Conservation (phyloP, 768 basidiomycete genomes). For the Exidia glandulosa region DNA sequence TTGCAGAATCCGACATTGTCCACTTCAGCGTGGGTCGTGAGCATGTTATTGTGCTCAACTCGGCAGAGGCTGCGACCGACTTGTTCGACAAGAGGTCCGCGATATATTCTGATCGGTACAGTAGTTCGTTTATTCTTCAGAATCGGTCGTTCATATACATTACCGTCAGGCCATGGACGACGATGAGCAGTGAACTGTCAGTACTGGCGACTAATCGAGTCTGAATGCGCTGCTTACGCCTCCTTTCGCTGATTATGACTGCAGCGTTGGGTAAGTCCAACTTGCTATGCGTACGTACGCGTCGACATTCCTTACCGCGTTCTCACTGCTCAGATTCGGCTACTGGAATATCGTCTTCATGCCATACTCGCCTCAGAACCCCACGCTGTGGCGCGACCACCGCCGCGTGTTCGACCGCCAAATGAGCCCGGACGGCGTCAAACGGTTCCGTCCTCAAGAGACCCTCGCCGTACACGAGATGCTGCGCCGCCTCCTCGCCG, state of each 20-base stretch:
- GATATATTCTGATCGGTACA: slow-evolving; percentile 29
- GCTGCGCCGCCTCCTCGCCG: slow-evolving; percentile 21
- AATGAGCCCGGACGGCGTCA: slow-evolving; percentile 12
- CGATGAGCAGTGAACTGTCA: background rate
- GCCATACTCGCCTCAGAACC: slow-evolving; percentile 21
- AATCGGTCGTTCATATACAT: background rate
- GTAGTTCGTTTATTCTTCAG: background rate
- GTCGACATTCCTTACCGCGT: no score
- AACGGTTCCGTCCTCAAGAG: slow-evolving; percentile 20
- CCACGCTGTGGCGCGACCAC: slow-evolving; percentile 18
- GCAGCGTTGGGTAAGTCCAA: background rate
- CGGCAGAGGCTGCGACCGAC: slow-evolving; percentile 24
- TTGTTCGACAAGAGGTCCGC: slow-evolving; percentile 31
- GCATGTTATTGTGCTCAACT: slow-evolving; percentile 27
- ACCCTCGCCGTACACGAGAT: slow-evolving; percentile 20
- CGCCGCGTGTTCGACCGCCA: slow-evolving; percentile 19
- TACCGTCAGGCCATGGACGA: background rate
- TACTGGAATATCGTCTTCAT: slow-evolving; percentile 12
- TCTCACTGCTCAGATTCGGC: background rate
- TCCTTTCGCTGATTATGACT: no score
- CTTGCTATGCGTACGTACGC: background rate
- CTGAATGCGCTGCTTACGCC: no score
- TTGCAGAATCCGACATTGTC: background rate
- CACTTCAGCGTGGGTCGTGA: background rate
- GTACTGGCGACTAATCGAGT: no score